Conservation (phyloP, 805 yeast species). For the Cyberlindnera petersonii region DNA sequence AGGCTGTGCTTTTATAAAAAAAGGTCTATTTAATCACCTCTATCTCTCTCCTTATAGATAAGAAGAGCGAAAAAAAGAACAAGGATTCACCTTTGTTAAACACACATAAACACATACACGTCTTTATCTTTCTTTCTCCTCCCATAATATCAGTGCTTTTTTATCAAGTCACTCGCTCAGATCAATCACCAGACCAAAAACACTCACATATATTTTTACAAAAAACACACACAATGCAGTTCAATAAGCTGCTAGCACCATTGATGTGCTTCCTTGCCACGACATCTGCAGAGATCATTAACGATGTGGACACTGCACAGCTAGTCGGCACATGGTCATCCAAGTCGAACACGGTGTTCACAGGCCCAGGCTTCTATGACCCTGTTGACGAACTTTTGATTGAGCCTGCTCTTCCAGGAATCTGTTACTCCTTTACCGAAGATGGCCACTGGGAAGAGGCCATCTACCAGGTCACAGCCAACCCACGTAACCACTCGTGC, state of each 20-base stretch:
- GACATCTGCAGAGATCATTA: constrained; percentile 4
- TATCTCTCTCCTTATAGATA: no score
- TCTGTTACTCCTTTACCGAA: constrained; percentile 85
- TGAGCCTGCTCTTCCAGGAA: constrained; percentile 95
- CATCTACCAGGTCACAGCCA: constrained; percentile 67
- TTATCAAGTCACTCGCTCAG: no score
- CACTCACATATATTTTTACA: no score
- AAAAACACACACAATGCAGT: constrained; percentile 5
- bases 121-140: no score
- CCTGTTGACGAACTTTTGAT: constrained; percentile 92
- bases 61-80: no score
- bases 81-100: no score
- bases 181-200: no score
- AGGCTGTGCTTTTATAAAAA: no score
- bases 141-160: no score
- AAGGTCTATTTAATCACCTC: no score
- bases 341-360: constrained; percentile 88
- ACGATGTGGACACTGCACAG: constrained; percentile 15
- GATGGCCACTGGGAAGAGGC: constrained; percentile 95
- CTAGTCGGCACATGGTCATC: constrained; percentile 94
- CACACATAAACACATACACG: no score
- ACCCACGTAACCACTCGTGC: constrained; percentile 73
- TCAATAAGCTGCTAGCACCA: constrained; percentile 1
- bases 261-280: neutral
- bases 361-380: constrained; percentile 95